A percentile compares a stretch with the other conserved stretches of the same genome.
These are phyloP conservation scores for Stephania cephalantha DNA, from an alignment of 164 flowering plant species.

Conservation along the genomic window DNA sequence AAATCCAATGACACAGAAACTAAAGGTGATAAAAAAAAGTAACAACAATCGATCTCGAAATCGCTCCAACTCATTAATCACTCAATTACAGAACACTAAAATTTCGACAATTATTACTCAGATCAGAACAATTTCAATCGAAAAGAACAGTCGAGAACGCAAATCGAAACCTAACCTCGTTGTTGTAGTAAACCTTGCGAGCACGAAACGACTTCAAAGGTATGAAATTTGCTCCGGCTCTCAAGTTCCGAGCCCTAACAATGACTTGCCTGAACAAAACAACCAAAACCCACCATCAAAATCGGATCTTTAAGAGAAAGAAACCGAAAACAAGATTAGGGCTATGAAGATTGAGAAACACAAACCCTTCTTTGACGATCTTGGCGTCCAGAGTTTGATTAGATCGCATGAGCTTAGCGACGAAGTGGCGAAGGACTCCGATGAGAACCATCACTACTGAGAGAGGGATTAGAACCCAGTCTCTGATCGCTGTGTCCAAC, in stretches of 20 bases:
- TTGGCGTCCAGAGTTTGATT: constrained; percentile 68
- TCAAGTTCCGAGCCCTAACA: constrained; percentile 80
- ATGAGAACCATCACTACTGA: constrained; percentile 95
- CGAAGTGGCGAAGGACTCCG: constrained; percentile 87
- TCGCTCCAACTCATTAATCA: no score
- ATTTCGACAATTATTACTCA: no score
- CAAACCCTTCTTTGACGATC: constrained; percentile 83
- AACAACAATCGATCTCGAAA: no score
- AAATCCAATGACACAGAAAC: no score
- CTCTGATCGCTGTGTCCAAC: constrained; percentile 91
- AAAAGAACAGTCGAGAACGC: neutral
- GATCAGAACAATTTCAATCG: neutral
- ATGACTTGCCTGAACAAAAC: constrained; percentile 62
- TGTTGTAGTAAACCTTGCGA: constrained; percentile 62
- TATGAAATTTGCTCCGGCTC: constrained; percentile 72
- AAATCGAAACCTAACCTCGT: constrained; percentile 50
- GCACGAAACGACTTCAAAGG: constrained; percentile 79
- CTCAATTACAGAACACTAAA: no score
- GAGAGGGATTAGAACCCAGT: constrained; percentile 94
- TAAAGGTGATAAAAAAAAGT: no score
- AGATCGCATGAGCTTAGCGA: constrained; percentile 90
- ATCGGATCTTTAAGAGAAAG: neutral
- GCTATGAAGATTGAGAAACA: neutral
- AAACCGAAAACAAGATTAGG: neutral
- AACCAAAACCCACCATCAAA: constrained; percentile 2